Evolutionary conservation across 2,329 filamentous ascomycete species (phyloP), one percentile per base, ranked within the genome.

Genomic region (Sporothrix globosa): DNA sequence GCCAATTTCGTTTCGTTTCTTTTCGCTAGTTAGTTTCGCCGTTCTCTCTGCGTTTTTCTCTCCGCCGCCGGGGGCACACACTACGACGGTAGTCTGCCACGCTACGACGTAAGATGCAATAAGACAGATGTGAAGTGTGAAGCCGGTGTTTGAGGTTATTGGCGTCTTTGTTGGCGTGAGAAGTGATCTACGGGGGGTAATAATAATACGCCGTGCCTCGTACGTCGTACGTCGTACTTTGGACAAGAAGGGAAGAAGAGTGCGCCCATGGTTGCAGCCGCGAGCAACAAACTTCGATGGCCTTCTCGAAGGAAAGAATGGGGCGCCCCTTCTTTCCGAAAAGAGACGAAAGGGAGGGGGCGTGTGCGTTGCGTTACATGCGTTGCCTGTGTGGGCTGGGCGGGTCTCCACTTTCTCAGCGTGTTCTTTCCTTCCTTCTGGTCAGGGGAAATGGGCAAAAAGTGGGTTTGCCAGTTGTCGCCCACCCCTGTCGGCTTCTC

Each of bases 261-360:
- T 44, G 48, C 41, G 27, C 27, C 27, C 27, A n/a, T 34, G 10
- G 61, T 6, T 14, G 63, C n/a, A 34, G 13, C 30, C 39, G 39
- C 41, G n/a, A 6, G 41, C 50, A 34, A 19, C 41, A 7, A 24
- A 19, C 54, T 69, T 69, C 67, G 41, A 69, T 69, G 44, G 30
- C 54, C 67, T 69, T 69, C 67, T 69, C 54, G 67, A 69, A 69
- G 67, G 67, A 61, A 61, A 61, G 44, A 24, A 69, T 53, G 67
- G 54, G 54, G 34, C 67, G 27, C 27, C 27, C 7, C 21, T n/a
- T 34, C 24, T 13, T 58, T 58, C 30, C 53, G 27, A 60, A 44
- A 24, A 24, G 58, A 14, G 39, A 46, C 24, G 17, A 2, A 21
- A 34, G 39, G 58, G 58, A 30, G 27, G 27, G 27, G 27, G 58